A percentile compares a stretch with the other conserved stretches of the same genome.
Evolutionary conservation across 345 rosid species (phyloP).

Genomic region (Mallotus nudiflorus): DNA sequence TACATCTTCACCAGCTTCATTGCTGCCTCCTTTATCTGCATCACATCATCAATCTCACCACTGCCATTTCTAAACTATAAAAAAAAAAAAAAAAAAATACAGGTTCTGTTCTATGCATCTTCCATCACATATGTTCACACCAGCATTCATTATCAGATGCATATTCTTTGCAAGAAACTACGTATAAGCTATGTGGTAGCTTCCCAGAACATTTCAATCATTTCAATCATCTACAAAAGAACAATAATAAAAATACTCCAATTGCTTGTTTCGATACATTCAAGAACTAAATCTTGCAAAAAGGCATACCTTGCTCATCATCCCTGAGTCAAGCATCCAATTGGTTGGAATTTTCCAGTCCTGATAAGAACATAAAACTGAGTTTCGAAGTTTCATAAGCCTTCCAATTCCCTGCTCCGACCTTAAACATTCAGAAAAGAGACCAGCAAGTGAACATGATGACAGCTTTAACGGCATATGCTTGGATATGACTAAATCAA

Average conservation of each 20-base stretch:
- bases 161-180: too few relatives aligned
- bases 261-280: neutral
- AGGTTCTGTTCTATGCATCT: too few relatives aligned
- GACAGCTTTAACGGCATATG: neutral
- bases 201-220: too few relatives aligned
- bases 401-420: conserved; percentile 70
- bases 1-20: conserved; percentile 72
- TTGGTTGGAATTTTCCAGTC: conserved; percentile 70
- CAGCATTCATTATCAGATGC: too few relatives aligned
- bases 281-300: neutral
- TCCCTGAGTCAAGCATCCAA: conserved; percentile 92
- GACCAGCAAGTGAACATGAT: conserved; percentile 13
- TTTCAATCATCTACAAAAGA: too few relatives aligned
- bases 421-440: conserved; percentile 34
- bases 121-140: too few relatives aligned
- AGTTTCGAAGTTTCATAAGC: conserved; percentile 55
- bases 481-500: conserved; percentile 11
- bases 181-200: too few relatives aligned
- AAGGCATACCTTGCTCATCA: conserved; percentile 51
- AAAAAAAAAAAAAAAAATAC: too few relatives aligned
- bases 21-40: conserved; percentile 73
- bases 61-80: too few relatives aligned
- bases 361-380: conserved; percentile 56
- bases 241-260: too few relatives aligned
- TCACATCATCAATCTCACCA: conserved; percentile 5